Percentiles rank a stretch among this genome's conserved stretches.
Evolutionary conservation across 345 rosid genomes (phyloP).

Genomic region (Dipteronia sinensis): DNA sequence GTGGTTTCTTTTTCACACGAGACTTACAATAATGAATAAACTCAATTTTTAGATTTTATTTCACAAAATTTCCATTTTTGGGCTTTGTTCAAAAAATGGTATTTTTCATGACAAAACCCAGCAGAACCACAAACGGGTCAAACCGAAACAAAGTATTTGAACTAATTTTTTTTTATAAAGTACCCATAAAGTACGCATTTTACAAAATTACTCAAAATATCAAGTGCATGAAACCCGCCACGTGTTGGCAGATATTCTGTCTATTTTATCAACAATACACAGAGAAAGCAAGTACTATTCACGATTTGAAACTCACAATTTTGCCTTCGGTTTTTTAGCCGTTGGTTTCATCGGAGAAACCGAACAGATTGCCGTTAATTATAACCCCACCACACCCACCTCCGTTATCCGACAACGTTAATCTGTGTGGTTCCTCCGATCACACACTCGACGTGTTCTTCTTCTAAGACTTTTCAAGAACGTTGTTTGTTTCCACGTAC

Average conservation of each 20-base stretch:
- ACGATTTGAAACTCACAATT: neutral
- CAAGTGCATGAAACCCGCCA: neutral
- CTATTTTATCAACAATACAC: neutral
- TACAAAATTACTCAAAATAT: neutral
- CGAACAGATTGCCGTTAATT: neutral
- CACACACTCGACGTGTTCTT: constrained; percentile 20
- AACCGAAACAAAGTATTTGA: neutral
- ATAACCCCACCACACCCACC: neutral
- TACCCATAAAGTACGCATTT: neutral
- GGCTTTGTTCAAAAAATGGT: neutral
- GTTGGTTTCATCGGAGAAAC: constrained; percentile 33
- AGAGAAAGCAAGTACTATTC: neutral
- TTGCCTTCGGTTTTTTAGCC: constrained; percentile 7
- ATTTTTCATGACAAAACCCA: too few relatives aligned
- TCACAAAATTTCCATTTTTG: neutral
- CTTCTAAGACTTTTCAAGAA: too few relatives aligned
- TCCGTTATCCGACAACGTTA: too few relatives aligned
- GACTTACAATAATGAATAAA: too few relatives aligned
- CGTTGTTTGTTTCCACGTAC: neutral
- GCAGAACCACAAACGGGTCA: too few relatives aligned
- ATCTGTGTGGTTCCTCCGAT: constrained; percentile 25
- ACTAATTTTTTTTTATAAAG: neutral
- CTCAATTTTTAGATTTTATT: neutral
- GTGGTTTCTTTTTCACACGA: too few relatives aligned
- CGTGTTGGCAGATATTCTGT: neutral